Conservation (phyloP, 2,329 filamentous ascomycete species). For the Botrytis fragariae region DNA sequence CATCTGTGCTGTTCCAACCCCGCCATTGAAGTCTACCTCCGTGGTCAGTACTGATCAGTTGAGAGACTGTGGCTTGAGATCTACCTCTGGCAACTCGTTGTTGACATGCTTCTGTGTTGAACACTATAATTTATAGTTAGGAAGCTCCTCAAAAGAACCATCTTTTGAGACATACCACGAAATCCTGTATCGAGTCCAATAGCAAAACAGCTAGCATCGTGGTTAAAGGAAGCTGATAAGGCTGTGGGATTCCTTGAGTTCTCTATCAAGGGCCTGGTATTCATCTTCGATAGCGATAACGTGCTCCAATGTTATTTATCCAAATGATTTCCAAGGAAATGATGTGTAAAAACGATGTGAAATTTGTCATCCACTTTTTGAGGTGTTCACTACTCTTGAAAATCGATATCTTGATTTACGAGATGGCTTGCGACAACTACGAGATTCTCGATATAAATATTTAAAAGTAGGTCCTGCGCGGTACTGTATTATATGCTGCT, state of each 20-base stretch:
- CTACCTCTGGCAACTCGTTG: constrained; percentile 62
- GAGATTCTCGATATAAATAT: not conserved
- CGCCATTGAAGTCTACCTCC: constrained; percentile 69
- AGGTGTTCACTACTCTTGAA: not conserved
- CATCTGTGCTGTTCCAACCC: constrained; percentile 81
- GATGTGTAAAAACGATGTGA: not conserved
- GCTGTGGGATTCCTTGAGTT: constrained; percentile 70
- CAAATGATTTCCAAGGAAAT: not conserved
- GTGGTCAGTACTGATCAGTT: constrained; percentile 23
- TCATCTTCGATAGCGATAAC: constrained; percentile 58
- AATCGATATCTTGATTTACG: not conserved
- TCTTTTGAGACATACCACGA: constrained; percentile 58
- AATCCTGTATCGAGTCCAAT: constrained; percentile 85
- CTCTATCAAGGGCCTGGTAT: constrained; percentile 84
- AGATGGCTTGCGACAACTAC: not conserved
- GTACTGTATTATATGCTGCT: not conserved
- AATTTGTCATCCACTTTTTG: not conserved
- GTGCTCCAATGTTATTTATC: not conserved
- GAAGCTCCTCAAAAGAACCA: not conserved
- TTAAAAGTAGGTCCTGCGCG: not conserved
- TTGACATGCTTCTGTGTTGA: constrained; percentile 69
- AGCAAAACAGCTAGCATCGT: constrained; percentile 79
- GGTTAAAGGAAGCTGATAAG: constrained; percentile 82
- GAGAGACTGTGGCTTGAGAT: constrained; percentile 15
- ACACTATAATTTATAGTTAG: constrained; percentile 51